These are phyloP conservation scores for Hondaea fermentalgiana DNA, from an alignment of 108 stramenopile genomes.

Conservation along the genomic window DNA sequence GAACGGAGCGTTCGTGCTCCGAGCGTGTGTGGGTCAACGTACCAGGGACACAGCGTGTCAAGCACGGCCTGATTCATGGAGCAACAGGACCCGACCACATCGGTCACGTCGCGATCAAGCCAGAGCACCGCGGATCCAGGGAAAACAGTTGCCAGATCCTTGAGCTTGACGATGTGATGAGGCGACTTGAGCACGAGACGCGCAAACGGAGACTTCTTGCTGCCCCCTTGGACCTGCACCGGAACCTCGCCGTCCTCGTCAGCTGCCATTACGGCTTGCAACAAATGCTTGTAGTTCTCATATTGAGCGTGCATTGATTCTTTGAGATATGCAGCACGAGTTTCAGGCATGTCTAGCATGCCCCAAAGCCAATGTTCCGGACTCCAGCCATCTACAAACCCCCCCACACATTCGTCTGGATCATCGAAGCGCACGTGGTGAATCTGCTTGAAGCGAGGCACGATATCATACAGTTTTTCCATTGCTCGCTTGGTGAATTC, in stretches of 20 bases:
- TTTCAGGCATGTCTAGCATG: background rate
- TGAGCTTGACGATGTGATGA: background rate
- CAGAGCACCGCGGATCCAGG: background rate
- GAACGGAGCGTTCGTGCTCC: background rate
- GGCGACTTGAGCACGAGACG: background rate
- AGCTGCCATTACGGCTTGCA: background rate
- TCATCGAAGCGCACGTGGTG: background rate
- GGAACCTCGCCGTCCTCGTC: background rate
- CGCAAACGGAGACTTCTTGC: no score
- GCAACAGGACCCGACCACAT: background rate
- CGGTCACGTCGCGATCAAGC: background rate
- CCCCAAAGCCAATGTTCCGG: constrained; percentile 4
- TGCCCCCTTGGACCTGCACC: background rate
- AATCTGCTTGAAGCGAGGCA: background rate
- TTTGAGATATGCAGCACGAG: background rate
- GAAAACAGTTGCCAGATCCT: background rate
- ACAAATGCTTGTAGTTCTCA: background rate
- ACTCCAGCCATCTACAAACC: background rate
- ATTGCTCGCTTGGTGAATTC: background rate
- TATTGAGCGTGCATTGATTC: background rate
- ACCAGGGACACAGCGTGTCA: background rate
- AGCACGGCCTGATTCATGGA: constrained; percentile 9
- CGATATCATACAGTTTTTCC: background rate
- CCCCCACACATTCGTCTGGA: background rate
- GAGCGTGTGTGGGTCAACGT: background rate